Base-by-base conservation (phyloP, 148 eudicot genomes). In the Spergularia bocconei region DNA sequence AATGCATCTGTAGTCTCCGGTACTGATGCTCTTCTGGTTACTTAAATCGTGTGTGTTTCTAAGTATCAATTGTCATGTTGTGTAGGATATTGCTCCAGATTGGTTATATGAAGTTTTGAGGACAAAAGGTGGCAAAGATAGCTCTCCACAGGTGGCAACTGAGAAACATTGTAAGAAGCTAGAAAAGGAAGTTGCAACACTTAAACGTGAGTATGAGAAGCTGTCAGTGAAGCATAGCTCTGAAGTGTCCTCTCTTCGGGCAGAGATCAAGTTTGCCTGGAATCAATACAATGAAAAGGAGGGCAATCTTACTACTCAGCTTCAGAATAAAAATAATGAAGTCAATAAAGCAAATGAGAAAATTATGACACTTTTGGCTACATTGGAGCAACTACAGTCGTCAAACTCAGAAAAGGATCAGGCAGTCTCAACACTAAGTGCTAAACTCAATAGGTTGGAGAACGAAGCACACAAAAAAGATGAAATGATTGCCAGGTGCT, bases 221-320 rank as follows among this genome's bases (percentile, higher is more conserved):
- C 83, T 78, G 56, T 79, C 87, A 55, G 14, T 67, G 33, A 83
- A 82, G 66, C 75, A 72, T 75, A 83, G 60, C 70, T 71, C 85
- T 55, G 87, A 91, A 52, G 70, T 86, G 58, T 71, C 87, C 69
- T 88, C 91, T 15, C 89, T 91, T 55, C 69, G 75, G 78, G 79
- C 84, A 13, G 92, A 91, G 86, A 88, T 81, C 78, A 78, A 86
- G 21, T 86, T 90, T 68, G 85, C 85, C 16, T 91, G 96, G 96
- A 90, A 86, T 80, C 96, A 90, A 76, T 86, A 76, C 67, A 83
- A 80, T 57, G 85, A 44, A 77, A 81, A 80, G 87, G 96, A 92
- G 86, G 77, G 57, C 58, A 78, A 77, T 21, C 76, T 70, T 53
- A 67, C 78, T 23, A 75, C 57, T 71, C 81, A 77, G 75, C 80